Conservation (phyloP, 768 basidiomycete genomes). For the Boletus reticuloceps region DNA sequence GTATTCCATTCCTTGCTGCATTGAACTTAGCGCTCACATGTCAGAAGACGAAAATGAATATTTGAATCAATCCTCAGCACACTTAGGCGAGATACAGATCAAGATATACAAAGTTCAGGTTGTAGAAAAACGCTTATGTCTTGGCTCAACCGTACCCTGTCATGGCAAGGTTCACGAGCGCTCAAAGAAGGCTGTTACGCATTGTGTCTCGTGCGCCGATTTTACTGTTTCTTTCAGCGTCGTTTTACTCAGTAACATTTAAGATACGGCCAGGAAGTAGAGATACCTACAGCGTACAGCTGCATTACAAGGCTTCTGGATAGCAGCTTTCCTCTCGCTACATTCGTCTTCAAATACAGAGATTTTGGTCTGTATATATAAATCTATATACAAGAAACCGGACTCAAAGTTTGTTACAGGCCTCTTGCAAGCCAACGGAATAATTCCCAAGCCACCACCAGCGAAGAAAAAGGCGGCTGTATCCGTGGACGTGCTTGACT, state of each 20-base stretch:
- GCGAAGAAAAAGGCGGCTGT: background rate
- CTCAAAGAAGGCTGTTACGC: constrained; percentile 30
- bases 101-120: constrained; percentile 2
- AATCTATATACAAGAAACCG: background rate
- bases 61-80: constrained; percentile 8
- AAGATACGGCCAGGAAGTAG: constrained; percentile 25
- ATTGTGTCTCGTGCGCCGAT: constrained; percentile 26
- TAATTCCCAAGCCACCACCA: constrained; percentile 17
- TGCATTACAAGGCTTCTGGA: constrained; percentile 6
- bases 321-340: constrained; percentile 15
- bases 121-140: accelerated
- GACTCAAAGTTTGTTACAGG: constrained; percentile 8
- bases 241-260: background rate
- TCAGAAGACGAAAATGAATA: constrained; percentile 28
- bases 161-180: constrained; percentile 29
- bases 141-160: background rate
- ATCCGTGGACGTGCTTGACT: constrained; percentile 20
- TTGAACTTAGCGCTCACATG: constrained; percentile 2
- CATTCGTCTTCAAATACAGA: constrained; percentile 32
- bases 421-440: constrained; percentile 28
- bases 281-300: background rate
- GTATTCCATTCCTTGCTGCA: constrained; percentile 12
- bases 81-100: constrained; percentile 23
- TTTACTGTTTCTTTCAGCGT: background rate
- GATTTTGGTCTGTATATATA: constrained; percentile 21